Evolutionary conservation across 768 basidiomycete species (phyloP).

Genomic region (Zangia roseola): DNA sequence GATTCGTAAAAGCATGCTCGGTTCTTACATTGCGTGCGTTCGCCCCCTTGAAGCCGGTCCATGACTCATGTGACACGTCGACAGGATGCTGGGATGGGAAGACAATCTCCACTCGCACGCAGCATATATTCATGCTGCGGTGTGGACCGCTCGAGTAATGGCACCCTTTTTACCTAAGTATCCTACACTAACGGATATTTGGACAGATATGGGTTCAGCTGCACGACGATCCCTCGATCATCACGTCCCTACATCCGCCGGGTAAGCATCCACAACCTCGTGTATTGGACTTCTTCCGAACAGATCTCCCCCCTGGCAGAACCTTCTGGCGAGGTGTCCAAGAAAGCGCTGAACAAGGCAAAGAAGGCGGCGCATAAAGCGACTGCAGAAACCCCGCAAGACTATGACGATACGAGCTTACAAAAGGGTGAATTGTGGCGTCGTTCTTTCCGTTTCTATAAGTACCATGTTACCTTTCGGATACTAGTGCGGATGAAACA

Average conservation of each 20-base stretch:
- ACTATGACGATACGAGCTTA: constrained; percentile 37
- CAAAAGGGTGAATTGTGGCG: constrained; percentile 59
- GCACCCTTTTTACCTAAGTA: constrained; percentile 5
- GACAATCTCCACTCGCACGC: constrained; percentile 76
- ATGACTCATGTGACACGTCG: constrained; percentile 1
- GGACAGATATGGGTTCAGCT: constrained; percentile 70
- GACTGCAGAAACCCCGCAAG: constrained; percentile 42
- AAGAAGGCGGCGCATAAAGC: constrained; percentile 72
- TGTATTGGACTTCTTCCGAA: constrained; percentile 27
- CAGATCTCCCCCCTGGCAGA: constrained; percentile 10
- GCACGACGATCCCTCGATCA: constrained; percentile 68
- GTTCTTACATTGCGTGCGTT: constrained; percentile 80
- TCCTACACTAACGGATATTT: constrained; percentile 11
- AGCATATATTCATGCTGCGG: constrained; percentile 68
- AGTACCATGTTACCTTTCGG: constrained; percentile 13
- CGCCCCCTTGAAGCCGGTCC: neutral
- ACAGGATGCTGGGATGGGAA: constrained; percentile 79
- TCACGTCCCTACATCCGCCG: constrained; percentile 36
- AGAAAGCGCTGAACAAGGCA: constrained; percentile 84
- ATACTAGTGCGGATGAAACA: constrained; percentile 31
- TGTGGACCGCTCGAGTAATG: constrained; percentile 66
- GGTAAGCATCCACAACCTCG: constrained; percentile 30
- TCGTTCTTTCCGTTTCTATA: constrained; percentile 10
- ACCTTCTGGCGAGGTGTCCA: constrained; percentile 40
- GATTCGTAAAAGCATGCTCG: constrained; percentile 83